Percentiles rank a stretch among this genome's conserved stretches.
Conservation (phyloP, 768 basidiomycete genomes). For the Daedalea quercina region DNA sequence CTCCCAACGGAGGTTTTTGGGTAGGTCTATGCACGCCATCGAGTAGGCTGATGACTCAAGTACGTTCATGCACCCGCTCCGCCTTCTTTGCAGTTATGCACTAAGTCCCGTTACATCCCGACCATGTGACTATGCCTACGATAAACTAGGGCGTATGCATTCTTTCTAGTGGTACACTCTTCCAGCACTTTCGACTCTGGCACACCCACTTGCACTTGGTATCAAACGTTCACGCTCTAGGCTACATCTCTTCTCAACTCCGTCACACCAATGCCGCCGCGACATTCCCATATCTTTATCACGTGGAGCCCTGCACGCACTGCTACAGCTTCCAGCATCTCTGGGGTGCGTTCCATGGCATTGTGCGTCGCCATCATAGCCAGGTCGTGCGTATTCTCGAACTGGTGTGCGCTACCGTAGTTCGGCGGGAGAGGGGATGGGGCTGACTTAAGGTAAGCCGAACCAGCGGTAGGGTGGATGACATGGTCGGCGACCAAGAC, state of each 20-base stretch:
- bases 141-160: no score
- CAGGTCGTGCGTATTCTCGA: slow-evolving; percentile 4
- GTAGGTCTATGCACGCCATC: no score
- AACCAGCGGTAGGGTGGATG: slow-evolving; percentile 1
- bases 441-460: background rate
- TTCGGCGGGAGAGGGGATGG: slow-evolving; percentile 8
- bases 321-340: slow-evolving; percentile 2
- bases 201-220: background rate
- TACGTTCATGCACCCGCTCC: no score
- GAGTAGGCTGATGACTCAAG: no score
- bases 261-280: slow-evolving; percentile 2
- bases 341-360: slow-evolving; percentile 7
- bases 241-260: slow-evolving; percentile 2
- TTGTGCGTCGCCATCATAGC: slow-evolving; percentile 9
- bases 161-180: no score
- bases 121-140: no score
- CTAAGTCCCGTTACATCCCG: no score
- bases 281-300: slow-evolving; percentile 3
- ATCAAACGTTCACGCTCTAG: background rate
- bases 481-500: slow-evolving; percentile 3
- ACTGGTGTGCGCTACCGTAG: slow-evolving; percentile 4
- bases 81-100: no score
- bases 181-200: no score
- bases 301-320: slow-evolving; percentile 2
- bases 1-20: no score